Base-by-base conservation (phyloP, 257 asterid species). In the Ocimum tenuiflorum region DNA sequence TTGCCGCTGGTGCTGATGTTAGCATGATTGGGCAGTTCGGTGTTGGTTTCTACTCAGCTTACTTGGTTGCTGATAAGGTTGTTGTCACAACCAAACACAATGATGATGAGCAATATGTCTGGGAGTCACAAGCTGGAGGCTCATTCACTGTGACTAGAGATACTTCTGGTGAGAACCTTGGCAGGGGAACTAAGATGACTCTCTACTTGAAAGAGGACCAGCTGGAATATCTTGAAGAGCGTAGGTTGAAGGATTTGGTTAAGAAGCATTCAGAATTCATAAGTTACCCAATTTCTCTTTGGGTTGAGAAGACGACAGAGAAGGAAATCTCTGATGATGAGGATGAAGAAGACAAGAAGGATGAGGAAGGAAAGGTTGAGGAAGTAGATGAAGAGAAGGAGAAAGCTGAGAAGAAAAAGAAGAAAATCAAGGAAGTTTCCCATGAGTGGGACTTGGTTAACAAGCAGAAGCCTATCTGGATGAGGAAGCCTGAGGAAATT, bases 1-100 rank as follows among this genome's bases (percentile, higher is more conserved):
- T 83, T 36, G 78, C 89, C 41, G 87, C 89, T 29, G 89, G 89
- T 65, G 86, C 86, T 69, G 86, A 81, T 80, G 89, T 81, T 2
- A 81, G 89, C 79, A 83, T 83, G 89, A 83, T 83, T 48, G 89
- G 89, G 41, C 89, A 83, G 39, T 83, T 80, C 56, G 89, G 89
- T 60, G 89, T 83, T 35, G 89, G 89, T 36, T 80, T 83, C 70
- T 83, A 83, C 75, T 83, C 86, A 0, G 81, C 89, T 36, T 83
- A 80, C 71, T 59, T 83, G 79, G 89, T 81, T 47, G 85, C 86
- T 43, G 86, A 83, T 72, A 83, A 76, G 79, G 86, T 83, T 2
- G 29, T 83, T 50, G 89, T 83, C 46, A 77, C 78, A 3, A 76
- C 86, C 3, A 83, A 83, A 68, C 89, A 83, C 39, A 83, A 81